Percentiles rank a stretch among this genome's conserved stretches.
phyloP scores from a whole-genome alignment of 805 yeast species.

The Yamadazyma paraphyllophila region DNA sequence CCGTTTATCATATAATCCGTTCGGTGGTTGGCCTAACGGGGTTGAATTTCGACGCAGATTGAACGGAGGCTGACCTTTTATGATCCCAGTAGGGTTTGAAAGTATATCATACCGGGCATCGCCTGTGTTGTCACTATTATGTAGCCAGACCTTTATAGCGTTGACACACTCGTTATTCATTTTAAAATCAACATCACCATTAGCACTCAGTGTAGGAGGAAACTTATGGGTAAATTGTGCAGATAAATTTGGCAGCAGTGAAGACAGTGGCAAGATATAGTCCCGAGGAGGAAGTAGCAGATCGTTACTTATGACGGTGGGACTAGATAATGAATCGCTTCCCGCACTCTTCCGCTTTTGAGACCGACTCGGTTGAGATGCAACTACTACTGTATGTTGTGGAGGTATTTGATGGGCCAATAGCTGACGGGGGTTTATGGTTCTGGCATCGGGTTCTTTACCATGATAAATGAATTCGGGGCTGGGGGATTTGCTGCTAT shows the following conservation, averaged over 20 bases:
- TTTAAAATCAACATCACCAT: conserved; percentile 18
- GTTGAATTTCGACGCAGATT: conserved; percentile 23
- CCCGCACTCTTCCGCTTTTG: conserved; percentile 1
- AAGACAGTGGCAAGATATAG: conserved; percentile 15
- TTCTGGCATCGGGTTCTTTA: conserved; percentile 18
- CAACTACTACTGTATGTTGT: neutral
- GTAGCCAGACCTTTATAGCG: conserved; percentile 37
- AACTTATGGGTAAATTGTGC: conserved; percentile 9
- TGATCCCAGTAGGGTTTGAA: conserved; percentile 30
- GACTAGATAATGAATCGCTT: neutral
- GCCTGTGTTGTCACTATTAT: conserved; percentile 19
- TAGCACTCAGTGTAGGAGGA: neutral
- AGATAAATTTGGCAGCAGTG: conserved; percentile 20
- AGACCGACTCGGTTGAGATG: neutral
- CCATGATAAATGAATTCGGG: conserved; percentile 14
- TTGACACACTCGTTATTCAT: conserved; percentile 42
- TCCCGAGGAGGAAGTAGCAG: conserved; percentile 2
- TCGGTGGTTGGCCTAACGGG: conserved; percentile 10
- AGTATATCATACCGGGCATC: conserved; percentile 17
- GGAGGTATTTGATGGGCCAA: conserved; percentile 1
- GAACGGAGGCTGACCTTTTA: conserved; percentile 16
- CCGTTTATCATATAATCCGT: conserved; percentile 12
- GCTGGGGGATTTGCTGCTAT: conserved; percentile 14
- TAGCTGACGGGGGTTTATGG: conserved; percentile 32
- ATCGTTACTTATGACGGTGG: neutral